Percentiles rank a stretch among this genome's conserved stretches.
These are phyloP conservation scores for Solanum arcanum DNA, from an alignment of 257 asterid species.

Conservation along the genomic window DNA sequence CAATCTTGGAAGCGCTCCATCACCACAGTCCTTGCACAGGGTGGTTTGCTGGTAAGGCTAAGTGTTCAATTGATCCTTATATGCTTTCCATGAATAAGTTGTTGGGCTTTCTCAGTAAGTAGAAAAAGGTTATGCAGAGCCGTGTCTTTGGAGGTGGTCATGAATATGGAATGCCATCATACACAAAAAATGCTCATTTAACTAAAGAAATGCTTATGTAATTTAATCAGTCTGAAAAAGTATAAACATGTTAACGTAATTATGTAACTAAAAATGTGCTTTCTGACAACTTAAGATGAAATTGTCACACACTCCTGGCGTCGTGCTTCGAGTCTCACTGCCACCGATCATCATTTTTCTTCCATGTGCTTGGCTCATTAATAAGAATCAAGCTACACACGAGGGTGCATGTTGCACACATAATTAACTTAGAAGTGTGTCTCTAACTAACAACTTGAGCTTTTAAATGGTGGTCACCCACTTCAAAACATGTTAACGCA, in stretches of 20 bases:
- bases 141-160: neutral
- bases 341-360: neutral
- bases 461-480: neutral
- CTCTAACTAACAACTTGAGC: neutral
- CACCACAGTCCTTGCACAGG: conserved; percentile 86
- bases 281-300: neutral
- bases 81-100: neutral
- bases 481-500: neutral
- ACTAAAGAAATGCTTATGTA: neutral
- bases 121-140: neutral
- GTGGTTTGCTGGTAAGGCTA: conserved; percentile 73
- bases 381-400: neutral
- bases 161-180: neutral
- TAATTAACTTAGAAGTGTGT: neutral
- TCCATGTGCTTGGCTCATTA: neutral
- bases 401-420: neutral
- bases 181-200: neutral
- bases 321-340: neutral
- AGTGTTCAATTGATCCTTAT: neutral
- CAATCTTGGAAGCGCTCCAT: conserved; percentile 82
- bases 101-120: neutral
- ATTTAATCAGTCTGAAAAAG: neutral
- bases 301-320: neutral
- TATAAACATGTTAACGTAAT: neutral
- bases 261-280: neutral